Evolutionary conservation across 2,329 filamentous ascomycete genomes (phyloP), one percentile per base, ranked within the genome.

Genomic region (Colletotrichum godetiae): DNA sequence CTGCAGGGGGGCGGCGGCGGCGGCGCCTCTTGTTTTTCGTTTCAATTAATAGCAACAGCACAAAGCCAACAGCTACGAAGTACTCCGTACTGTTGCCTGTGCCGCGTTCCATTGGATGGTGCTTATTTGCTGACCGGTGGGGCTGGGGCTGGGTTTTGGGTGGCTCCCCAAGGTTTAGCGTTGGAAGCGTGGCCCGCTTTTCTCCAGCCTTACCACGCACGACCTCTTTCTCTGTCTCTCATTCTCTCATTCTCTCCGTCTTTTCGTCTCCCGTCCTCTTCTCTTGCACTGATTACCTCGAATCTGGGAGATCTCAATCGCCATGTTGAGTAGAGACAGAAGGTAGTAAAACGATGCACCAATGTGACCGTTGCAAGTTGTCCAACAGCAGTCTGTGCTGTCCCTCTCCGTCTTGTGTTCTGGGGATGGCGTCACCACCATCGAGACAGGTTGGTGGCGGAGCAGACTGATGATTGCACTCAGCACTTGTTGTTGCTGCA

Each of bases 41-140:
- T 72, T 63, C 69, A 70, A 73, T 73, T 56, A 73, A 60, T 73
- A 70, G 66, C 59, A 65, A 35, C 69, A 68, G 13, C 0, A 19
- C 37, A 29, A 3, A 29, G 27, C 27, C 27, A 29, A 29, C 27
- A 29, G 27, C 27, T 29, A 29, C 27, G 27, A 4, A 29, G 27
- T 29, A 29, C 27, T 29, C 5, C 27, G 27, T 29, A 29, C 64
- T 61, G 65, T 4, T 49, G 42, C 42, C 52, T 27, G n/a, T 46
- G 58, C 69, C 59, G n/a, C 66, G 33, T 69, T 69, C 59, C 66
- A 73, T 63, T 69, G 53, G 59, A 33, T 31, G 60, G 49, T 53
- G 69, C 65, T 70, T 15, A 24, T 46, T 42, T 70, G 66, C 70
- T 70, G 31, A 70, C 66, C 60, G 42, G 58, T 63, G 65, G 69